Percentiles rank a stretch among this genome's conserved stretches.
These are phyloP conservation scores for Lipomyces yamanashiensis DNA, from an alignment of 805 yeast genomes.

Conservation along the genomic window DNA sequence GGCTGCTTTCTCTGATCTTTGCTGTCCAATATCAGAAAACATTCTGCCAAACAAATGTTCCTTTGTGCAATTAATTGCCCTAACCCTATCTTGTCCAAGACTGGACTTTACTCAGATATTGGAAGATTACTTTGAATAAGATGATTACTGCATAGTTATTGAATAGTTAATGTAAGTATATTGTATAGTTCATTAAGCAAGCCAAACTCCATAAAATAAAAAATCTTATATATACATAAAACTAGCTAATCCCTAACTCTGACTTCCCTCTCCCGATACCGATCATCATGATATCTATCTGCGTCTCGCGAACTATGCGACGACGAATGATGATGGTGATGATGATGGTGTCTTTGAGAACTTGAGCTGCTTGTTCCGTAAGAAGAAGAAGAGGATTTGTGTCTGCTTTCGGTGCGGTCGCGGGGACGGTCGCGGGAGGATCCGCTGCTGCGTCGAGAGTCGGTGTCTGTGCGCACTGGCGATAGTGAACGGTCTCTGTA, in stretches of 20 bases:
- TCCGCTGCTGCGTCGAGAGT: conserved; percentile 5
- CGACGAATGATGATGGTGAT: conserved; percentile 8
- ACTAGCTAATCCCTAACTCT: not conserved
- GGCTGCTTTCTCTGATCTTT: too few species aligned
- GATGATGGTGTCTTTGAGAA: conserved; percentile 10
- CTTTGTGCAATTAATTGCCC: not conserved
- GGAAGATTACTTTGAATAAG: not conserved
- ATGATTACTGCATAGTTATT: not conserved
- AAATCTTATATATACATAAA: not conserved
- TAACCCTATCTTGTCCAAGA: not conserved
- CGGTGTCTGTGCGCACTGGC: not conserved
- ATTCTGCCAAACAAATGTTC: not conserved
- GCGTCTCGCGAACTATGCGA: conserved; percentile 9
- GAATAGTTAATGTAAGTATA: not conserved
- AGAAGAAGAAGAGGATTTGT: conserved; percentile 4
- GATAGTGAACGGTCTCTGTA: not conserved
- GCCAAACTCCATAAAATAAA: not conserved
- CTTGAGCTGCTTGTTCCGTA: not conserved
- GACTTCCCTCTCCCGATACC: not conserved
- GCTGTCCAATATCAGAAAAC: too few species aligned
- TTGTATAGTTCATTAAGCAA: not conserved
- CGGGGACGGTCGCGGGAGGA: conserved; percentile 5
- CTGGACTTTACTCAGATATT: not conserved
- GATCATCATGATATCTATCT: conserved; percentile 7
- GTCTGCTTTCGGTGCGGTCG: not conserved